A percentile compares a stretch with the other conserved stretches of the same genome.
Evolutionary conservation across 2,329 filamentous ascomycete species (phyloP).

Genomic region (Aspergillus brasiliensis): DNA sequence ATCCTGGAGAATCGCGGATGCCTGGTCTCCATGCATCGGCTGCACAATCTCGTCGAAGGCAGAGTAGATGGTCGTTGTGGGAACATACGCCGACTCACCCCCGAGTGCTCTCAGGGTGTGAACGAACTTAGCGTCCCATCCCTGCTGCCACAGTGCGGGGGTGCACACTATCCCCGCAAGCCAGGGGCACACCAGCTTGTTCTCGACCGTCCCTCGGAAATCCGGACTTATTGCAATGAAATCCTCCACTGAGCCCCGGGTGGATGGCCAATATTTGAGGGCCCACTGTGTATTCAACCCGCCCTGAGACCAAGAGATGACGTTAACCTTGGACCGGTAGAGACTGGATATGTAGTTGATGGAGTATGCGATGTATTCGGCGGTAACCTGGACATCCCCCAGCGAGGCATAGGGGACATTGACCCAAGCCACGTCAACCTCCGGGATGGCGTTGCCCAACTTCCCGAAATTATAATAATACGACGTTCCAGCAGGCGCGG

Average conservation of each 20-base stretch:
- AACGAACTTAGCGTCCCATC: constrained; percentile 19
- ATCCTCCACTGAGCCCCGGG: constrained; percentile 49
- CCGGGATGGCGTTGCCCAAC: constrained; percentile 45
- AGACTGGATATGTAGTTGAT: constrained; percentile 58
- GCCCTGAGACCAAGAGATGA: constrained; percentile 61
- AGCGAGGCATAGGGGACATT: constrained; percentile 55
- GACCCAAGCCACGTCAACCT: constrained; percentile 57
- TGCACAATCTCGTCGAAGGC: constrained; percentile 55
- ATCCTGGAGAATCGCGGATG: constrained; percentile 50
- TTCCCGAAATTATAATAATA: constrained; percentile 54
- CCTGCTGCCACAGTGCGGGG: constrained; percentile 50
- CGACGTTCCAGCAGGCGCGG: constrained; percentile 48
- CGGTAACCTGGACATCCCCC: constrained; percentile 53
- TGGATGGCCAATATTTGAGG: constrained; percentile 60
- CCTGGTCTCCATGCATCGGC: constrained; percentile 50
- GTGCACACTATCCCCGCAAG: constrained; percentile 29
- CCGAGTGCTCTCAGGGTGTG: constrained; percentile 44
- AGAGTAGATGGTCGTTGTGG: constrained; percentile 58
- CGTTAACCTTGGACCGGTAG: constrained; percentile 42
- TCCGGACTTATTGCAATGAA: constrained; percentile 57
- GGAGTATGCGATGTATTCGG: constrained; percentile 60
- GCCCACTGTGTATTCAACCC: constrained; percentile 59
- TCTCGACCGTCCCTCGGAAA: constrained; percentile 53
- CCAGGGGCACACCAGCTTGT: constrained; percentile 34
- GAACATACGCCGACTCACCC: constrained; percentile 57